These are phyloP conservation scores for Arabidopsis suecica DNA, from an alignment of 345 rosid species.

Conservation along the genomic window DNA sequence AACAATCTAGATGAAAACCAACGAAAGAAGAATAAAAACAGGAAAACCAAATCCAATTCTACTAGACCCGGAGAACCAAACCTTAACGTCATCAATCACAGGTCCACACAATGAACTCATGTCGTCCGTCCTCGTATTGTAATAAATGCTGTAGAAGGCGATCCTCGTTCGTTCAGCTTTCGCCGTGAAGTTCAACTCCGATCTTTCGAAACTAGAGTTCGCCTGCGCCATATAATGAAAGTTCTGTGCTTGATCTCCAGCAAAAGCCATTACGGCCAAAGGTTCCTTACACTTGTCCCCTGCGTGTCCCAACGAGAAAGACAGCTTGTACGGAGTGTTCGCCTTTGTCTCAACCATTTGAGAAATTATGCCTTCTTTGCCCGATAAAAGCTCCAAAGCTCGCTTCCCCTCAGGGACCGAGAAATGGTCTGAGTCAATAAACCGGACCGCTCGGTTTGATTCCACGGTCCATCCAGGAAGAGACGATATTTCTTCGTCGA, in stretches of 20 bases:
- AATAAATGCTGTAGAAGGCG: slow-evolving; percentile 88
- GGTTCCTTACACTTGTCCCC: slow-evolving; percentile 90
- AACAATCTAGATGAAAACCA: slow-evolving; percentile 44
- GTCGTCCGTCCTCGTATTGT: slow-evolving; percentile 88
- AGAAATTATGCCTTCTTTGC: slow-evolving; percentile 93
- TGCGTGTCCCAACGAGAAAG: slow-evolving; percentile 82
- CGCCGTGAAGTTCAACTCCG: slow-evolving; percentile 77
- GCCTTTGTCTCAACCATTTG: slow-evolving; percentile 86
- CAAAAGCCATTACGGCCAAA: slow-evolving; percentile 82
- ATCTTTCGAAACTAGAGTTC: slow-evolving; percentile 64
- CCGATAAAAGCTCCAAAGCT: slow-evolving; percentile 83
- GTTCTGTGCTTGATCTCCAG: slow-evolving; percentile 90
- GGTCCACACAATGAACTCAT: slow-evolving; percentile 97
- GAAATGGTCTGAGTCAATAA: slow-evolving; percentile 81
- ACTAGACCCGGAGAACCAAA: slow-evolving; percentile 66
- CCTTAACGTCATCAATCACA: slow-evolving; percentile 83
- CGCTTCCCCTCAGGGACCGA: slow-evolving; percentile 84
- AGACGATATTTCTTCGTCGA: slow-evolving; percentile 78
- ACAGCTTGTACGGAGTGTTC: slow-evolving; percentile 56
- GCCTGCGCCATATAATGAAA: slow-evolving; percentile 72
- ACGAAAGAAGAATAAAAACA: slow-evolving; percentile 39
- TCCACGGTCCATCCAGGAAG: slow-evolving; percentile 96
- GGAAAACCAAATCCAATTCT: slow-evolving; percentile 45
- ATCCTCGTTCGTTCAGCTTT: slow-evolving; percentile 81
- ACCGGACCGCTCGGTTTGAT: slow-evolving; percentile 87